Evolutionary conservation across 805 yeast species (phyloP).

Genomic region (Millerago galiae): DNA sequence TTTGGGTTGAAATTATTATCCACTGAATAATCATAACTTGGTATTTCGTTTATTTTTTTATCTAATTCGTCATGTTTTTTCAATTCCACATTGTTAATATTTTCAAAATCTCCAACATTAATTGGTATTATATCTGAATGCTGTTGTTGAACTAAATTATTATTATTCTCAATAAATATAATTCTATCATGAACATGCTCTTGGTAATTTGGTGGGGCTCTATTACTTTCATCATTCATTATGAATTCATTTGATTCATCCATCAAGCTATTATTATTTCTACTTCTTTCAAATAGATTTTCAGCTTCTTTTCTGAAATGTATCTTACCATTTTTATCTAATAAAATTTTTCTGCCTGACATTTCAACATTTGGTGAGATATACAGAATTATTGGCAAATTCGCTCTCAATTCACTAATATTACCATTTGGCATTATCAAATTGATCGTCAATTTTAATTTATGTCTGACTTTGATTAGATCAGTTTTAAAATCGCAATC

Average conservation of each 20-base stretch:
- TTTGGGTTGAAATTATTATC: conserved; percentile 39
- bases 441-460: conserved; percentile 65
- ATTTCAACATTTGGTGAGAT: conserved; percentile 72
- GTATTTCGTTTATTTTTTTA: conserved; percentile 52
- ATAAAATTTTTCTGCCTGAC: conserved; percentile 30
- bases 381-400: conserved; percentile 68
- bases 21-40: conserved; percentile 70
- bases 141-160: conserved; percentile 3
- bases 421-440: conserved; percentile 73
- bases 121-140: neutral
- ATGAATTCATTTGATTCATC: conserved; percentile 4
- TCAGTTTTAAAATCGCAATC: conserved; percentile 68
- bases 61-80: neutral
- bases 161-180: conserved; percentile 16
- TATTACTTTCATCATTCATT: conserved; percentile 35
- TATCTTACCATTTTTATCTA: conserved; percentile 34
- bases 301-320: conserved; percentile 35
- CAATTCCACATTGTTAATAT: neutral
- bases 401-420: conserved; percentile 79
- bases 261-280: neutral
- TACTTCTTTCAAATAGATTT: conserved; percentile 23
- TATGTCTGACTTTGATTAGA: conserved; percentile 71
- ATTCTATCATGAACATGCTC: conserved; percentile 61
- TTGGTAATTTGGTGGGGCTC: conserved; percentile 74
- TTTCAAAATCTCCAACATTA: conserved; percentile 4